Evolutionary conservation across 768 basidiomycete species (phyloP).

Genomic region (Podaxis sp.): DNA sequence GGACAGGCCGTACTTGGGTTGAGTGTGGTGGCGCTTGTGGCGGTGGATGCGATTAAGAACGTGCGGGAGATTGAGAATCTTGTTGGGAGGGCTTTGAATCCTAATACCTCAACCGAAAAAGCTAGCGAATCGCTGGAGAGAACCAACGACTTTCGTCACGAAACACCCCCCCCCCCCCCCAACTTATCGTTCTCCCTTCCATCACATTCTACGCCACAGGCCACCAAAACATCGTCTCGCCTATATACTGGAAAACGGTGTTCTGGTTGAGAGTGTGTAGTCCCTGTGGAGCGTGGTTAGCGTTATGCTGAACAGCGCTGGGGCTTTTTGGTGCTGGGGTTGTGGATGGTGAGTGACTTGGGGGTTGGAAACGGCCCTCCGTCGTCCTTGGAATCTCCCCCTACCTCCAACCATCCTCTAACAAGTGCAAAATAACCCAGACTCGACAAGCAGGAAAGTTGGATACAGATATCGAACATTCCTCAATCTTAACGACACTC

Average conservation of each 20-base stretch:
- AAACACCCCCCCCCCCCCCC: too few relatives aligned
- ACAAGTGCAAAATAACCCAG: too few relatives aligned
- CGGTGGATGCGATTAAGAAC: constrained; percentile 80
- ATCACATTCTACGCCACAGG: constrained; percentile 86
- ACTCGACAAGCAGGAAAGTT: too few relatives aligned
- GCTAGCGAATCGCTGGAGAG: not conserved
- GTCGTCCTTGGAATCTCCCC: too few relatives aligned
- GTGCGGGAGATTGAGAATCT: constrained; percentile 50
- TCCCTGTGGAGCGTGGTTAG: too few relatives aligned
- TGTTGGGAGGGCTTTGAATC: constrained; percentile 42
- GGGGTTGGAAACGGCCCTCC: too few relatives aligned
- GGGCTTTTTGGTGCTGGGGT: too few relatives aligned
- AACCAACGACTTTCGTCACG: constrained; percentile 18
- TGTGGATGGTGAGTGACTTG: too few relatives aligned
- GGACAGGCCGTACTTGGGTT: constrained; percentile 81
- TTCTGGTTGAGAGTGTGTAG: constrained; percentile 59
- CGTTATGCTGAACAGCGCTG: too few relatives aligned
- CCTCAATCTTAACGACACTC: constrained; percentile 55
- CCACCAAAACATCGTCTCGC: constrained; percentile 82
- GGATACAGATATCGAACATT: too few relatives aligned
- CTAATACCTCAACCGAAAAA: constrained; percentile 28
- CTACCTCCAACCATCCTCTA: too few relatives aligned
- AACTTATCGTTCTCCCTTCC: constrained; percentile 72
- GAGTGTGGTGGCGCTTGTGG: constrained; percentile 61
- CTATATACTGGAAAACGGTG: constrained; percentile 94